These are phyloP conservation scores for Eutypa lata DNA, from an alignment of 2,329 filamentous ascomycete genomes.

Conservation along the genomic window DNA sequence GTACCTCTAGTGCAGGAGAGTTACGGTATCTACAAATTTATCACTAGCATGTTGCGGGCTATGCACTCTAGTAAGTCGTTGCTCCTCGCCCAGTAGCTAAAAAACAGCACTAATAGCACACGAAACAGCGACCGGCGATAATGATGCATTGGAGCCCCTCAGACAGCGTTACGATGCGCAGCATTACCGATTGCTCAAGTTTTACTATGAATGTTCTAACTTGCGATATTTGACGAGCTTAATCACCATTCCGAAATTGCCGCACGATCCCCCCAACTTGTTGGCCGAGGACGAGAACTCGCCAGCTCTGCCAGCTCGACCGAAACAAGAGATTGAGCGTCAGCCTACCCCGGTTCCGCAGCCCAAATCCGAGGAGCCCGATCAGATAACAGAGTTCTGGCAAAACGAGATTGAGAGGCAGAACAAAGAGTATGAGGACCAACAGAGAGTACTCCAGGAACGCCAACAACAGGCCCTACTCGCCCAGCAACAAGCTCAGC, in stretches of 20 bases:
- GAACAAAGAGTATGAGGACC: constrained; percentile 91
- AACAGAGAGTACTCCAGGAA: constrained; percentile 84
- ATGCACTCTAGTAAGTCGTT: constrained; percentile 82
- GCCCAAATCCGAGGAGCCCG: constrained; percentile 74
- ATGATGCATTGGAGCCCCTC: constrained; percentile 85
- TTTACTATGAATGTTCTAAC: constrained; percentile 99
- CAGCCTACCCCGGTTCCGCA: constrained; percentile 67
- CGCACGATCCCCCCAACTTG: constrained; percentile 88
- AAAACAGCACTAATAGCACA: background rate
- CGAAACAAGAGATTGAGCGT: constrained; percentile 68
- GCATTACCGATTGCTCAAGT: constrained; percentile 93
- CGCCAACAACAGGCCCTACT: constrained; percentile 79
- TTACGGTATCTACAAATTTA: constrained; percentile 99
- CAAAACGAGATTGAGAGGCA: constrained; percentile 87
- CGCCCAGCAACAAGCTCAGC: constrained; percentile 76
- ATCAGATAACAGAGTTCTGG: constrained; percentile 98
- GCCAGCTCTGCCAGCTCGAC: constrained; percentile 78
- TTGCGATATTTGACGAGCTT: constrained; percentile 92
- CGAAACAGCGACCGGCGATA: constrained; percentile 75
- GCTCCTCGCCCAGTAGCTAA: too few relatives aligned
- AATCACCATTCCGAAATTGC: constrained; percentile 93
- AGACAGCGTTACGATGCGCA: constrained; percentile 89
- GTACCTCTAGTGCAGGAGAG: constrained; percentile 95
- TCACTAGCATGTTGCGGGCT: constrained; percentile 96
- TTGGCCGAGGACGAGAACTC: constrained; percentile 80